These are phyloP conservation scores for Spergularia azorica DNA, from an alignment of 179 eudicot species.

Conservation along the genomic window DNA sequence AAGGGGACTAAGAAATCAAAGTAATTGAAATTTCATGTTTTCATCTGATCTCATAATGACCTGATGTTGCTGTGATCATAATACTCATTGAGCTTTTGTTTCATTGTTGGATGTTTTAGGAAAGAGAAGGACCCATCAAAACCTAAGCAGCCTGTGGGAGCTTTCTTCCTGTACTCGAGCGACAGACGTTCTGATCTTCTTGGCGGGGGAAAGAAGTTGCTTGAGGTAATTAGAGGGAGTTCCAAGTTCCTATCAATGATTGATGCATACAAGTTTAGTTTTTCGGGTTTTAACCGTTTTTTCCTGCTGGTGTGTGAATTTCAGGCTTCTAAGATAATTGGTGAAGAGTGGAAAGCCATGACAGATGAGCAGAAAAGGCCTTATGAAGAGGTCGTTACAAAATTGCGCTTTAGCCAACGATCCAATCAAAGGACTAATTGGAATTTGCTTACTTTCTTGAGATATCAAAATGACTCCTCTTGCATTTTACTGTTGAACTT, in stretches of 20 bases:
- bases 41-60: not conserved
- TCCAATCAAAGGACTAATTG: too few relatives aligned
- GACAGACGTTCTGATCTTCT: slow-evolving; percentile 61
- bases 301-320: not conserved
- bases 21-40: slow-evolving; percentile 20
- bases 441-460: slow-evolving; percentile 15
- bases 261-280: too few relatives aligned
- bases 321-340: slow-evolving; percentile 70
- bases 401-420: too few relatives aligned
- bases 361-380: slow-evolving; percentile 59
- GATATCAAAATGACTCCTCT: not conserved
- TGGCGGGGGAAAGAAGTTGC: slow-evolving; percentile 58
- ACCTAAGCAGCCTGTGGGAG: slow-evolving; percentile 84
- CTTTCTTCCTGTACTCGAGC: slow-evolving; percentile 66
- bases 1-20: slow-evolving; percentile 66
- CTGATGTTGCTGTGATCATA: not conserved
- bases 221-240: slow-evolving; percentile 47
- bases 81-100: not conserved
- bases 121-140: slow-evolving; percentile 87
- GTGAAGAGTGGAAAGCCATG: slow-evolving; percentile 96
- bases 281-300: too few relatives aligned
- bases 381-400: slow-evolving; percentile 87
- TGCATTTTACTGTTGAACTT: not conserved
- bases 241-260: too few relatives aligned
- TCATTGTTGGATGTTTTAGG: slow-evolving; percentile 37